A percentile compares a stretch with the other conserved stretches of the same genome.
Evolutionary conservation across 129 eudicot genomes (phyloP).

Genomic region (Lactuca saligna): DNA sequence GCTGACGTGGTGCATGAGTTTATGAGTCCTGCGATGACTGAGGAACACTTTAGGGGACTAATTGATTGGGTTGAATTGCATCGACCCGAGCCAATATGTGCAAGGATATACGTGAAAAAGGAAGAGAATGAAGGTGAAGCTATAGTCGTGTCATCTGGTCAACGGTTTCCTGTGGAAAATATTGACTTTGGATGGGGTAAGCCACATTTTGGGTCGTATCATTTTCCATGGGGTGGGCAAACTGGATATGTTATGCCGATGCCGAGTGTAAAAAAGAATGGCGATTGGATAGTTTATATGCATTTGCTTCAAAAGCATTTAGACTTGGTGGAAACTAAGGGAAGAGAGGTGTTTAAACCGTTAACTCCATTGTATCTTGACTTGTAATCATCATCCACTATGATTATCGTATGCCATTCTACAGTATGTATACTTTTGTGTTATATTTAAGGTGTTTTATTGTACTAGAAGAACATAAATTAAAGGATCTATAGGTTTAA

Average conservation of each 20-base stretch:
- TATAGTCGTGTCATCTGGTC: slow-evolving; percentile 81
- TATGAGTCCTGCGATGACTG: slow-evolving; percentile 17
- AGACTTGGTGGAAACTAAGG: slow-evolving; percentile 62
- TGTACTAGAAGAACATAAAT: too few relatives aligned
- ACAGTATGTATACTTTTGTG: background rate
- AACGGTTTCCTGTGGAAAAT: slow-evolving; percentile 50
- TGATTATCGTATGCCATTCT: background rate
- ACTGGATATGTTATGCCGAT: slow-evolving; percentile 82
- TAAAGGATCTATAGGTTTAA: too few relatives aligned
- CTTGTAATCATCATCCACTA: slow-evolving; percentile 14
- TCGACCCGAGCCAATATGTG: slow-evolving; percentile 47
- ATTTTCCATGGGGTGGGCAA: slow-evolving; percentile 78
- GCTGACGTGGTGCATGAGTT: slow-evolving; percentile 44
- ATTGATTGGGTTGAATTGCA: slow-evolving; percentile 62
- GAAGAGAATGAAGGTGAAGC: slow-evolving; percentile 42
- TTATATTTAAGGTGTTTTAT: too few relatives aligned
- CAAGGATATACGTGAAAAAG: slow-evolving; percentile 38
- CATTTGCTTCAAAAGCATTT: slow-evolving; percentile 48
- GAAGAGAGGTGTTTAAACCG: slow-evolving; percentile 50
- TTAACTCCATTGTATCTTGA: slow-evolving; percentile 30
- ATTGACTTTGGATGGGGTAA: slow-evolving; percentile 77
- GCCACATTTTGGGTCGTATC: slow-evolving; percentile 71
- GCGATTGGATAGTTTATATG: slow-evolving; percentile 88
- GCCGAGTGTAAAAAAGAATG: slow-evolving; percentile 48
- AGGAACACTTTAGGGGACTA: slow-evolving; percentile 51